Percentiles rank a stretch among this genome's conserved stretches.
Conservation (phyloP, 768 basidiomycete species). For the Phaffia tasmanica region DNA sequence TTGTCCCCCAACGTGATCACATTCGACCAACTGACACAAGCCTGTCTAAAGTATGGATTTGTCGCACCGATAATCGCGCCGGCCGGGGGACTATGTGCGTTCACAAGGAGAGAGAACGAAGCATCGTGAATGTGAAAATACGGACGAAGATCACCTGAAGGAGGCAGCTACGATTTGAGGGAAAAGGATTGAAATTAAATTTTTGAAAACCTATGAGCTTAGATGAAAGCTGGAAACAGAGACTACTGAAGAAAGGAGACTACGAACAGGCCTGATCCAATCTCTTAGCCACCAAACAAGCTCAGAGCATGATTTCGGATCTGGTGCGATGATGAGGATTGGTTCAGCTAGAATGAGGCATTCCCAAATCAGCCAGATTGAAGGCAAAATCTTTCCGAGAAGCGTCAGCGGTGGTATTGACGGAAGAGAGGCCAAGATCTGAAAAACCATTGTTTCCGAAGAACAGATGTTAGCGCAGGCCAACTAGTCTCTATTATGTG, state of each 20-base stretch:
- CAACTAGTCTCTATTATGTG: background rate
- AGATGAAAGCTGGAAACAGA: background rate
- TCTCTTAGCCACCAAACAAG: conserved; percentile 88
- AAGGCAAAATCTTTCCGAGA: conserved; percentile 14
- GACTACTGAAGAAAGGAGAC: background rate
- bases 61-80: conserved; percentile 74
- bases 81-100: conserved; percentile 61
- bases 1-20: conserved; percentile 55
- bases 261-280: conserved; percentile 63
- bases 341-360: conserved; percentile 79
- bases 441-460: background rate
- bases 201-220: background rate
- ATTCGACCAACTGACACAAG: conserved; percentile 73
- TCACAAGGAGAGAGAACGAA: conserved; percentile 65
- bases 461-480: background rate
- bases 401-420: conserved; percentile 14
- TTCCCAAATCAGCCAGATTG: conserved; percentile 55
- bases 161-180: conserved; percentile 51
- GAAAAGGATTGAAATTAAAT: background rate
- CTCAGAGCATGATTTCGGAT: conserved; percentile 64
- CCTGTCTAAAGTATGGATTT: conserved; percentile 72
- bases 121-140: conserved; percentile 94
- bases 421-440: conserved; percentile 26
- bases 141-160: conserved; percentile 74
- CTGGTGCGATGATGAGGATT: conserved; percentile 67